Evolutionary conservation across 805 yeast species (phyloP).

Genomic region (Starmerella stigmatis): DNA sequence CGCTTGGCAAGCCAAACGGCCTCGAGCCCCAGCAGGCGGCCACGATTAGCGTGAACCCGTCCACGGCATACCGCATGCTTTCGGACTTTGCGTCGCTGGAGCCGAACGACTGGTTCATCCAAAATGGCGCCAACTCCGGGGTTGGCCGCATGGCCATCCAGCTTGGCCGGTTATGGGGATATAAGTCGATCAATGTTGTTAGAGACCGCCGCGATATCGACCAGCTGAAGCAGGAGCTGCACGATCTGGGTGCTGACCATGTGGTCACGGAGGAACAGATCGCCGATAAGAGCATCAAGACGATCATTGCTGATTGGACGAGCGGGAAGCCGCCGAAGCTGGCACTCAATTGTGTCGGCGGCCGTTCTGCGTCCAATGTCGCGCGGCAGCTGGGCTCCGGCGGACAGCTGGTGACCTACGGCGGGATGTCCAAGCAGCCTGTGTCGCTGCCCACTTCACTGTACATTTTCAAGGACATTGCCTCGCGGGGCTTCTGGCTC

Average conservation of each 20-base stretch:
- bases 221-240: conserved; percentile 46
- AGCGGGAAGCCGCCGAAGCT: conserved; percentile 47
- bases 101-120: conserved; percentile 79
- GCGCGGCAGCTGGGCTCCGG: conserved; percentile 69
- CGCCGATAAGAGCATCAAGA: conserved; percentile 53
- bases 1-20: conserved; percentile 41
- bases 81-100: conserved; percentile 51
- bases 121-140: conserved; percentile 93
- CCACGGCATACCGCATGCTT: conserved; percentile 84
- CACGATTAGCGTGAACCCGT: conserved; percentile 83
- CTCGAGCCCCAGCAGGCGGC: conserved; percentile 47
- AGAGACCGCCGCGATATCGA: conserved; percentile 75
- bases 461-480: conserved; percentile 79
- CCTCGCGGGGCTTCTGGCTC: conserved; percentile 84
- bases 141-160: conserved; percentile 90
- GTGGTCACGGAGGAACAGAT: conserved; percentile 87
- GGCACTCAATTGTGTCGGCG: conserved; percentile 91
- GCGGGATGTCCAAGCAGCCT: conserved; percentile 96
- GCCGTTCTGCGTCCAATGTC: conserved; percentile 67
- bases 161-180: conserved; percentile 64
- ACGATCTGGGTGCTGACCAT: conserved; percentile 65
- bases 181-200: conserved; percentile 76
- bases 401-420: conserved; percentile 80
- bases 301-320: conserved; percentile 40
- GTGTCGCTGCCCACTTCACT: conserved; percentile 81